Conservation (phyloP, 169 alveolate species). For the Eimeria praecox region DNA sequence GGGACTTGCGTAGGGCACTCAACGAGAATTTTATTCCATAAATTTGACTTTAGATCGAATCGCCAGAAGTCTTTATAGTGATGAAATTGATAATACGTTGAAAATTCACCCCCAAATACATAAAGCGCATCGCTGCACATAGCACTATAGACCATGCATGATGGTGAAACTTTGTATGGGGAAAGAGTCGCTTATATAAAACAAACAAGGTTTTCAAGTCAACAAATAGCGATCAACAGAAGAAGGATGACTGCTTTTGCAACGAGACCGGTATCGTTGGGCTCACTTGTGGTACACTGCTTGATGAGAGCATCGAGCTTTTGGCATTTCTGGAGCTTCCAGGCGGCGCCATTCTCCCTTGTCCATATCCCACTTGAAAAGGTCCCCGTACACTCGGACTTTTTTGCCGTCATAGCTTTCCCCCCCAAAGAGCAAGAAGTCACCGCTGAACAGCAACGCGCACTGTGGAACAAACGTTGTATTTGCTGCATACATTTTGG, state of each 20-base stretch:
- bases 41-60: constrained; percentile 85
- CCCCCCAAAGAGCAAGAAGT: constrained; percentile 93
- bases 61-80: constrained; percentile 94
- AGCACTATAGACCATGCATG: not conserved
- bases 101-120: constrained; percentile 95
- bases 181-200: not conserved
- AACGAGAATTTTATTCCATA: constrained; percentile 88
- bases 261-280: not conserved
- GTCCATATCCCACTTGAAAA: constrained; percentile 89
- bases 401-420: constrained; percentile 92
- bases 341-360: constrained; percentile 92
- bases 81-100: constrained; percentile 92
- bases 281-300: constrained; percentile 89
- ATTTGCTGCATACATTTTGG: not conserved
- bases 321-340: constrained; percentile 88
- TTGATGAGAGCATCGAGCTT: constrained; percentile 95
- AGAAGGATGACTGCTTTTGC: not conserved
- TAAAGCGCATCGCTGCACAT: constrained; percentile 88
- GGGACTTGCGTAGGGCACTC: constrained; percentile 90
- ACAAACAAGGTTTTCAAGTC: not conserved
- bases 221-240: not conserved
- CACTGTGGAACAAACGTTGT: not conserved
- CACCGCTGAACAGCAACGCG: constrained; percentile 83
- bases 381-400: constrained; percentile 90
- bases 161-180: not conserved